Conservation (phyloP, 257 asterid species). For the Solanum bukasovii region DNA sequence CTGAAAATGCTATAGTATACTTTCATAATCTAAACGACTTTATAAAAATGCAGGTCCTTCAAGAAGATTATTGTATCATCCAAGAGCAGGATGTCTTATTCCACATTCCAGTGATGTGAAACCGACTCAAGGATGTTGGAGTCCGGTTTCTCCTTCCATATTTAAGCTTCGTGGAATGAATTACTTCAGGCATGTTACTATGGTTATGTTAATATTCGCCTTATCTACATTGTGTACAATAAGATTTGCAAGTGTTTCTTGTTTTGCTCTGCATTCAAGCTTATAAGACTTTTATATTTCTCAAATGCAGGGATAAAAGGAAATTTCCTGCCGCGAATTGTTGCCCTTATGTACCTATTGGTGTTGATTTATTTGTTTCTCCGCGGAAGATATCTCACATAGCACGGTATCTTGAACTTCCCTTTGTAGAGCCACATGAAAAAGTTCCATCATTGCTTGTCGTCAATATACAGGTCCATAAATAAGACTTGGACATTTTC, state of each 20-base stretch:
- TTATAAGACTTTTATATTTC: not conserved
- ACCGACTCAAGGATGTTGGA: conserved; percentile 47
- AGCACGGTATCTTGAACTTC: conserved; percentile 71
- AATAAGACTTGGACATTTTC: not conserved
- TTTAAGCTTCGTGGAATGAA: conserved; percentile 71
- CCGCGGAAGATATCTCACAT: conserved; percentile 64
- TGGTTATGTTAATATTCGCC: not conserved
- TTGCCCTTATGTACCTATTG: conserved; percentile 64
- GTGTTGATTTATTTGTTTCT: conserved; percentile 65
- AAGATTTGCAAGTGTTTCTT: not conserved
- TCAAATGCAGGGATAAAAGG: conserved; percentile 61
- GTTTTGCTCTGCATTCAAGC: not conserved
- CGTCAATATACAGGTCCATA: conserved; percentile 65
- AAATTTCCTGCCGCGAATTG: conserved; percentile 56
- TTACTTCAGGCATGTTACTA: conserved; percentile 52
- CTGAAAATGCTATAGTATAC: not conserved
- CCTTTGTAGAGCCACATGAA: conserved; percentile 23
- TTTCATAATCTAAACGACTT: not conserved
- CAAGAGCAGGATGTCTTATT: conserved; percentile 41
- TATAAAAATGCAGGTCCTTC: conserved; percentile 24
- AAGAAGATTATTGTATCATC: conserved; percentile 33
- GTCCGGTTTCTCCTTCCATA: conserved; percentile 47
- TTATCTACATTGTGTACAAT: not conserved
- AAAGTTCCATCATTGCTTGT: conserved; percentile 63
- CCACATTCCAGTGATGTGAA: conserved; percentile 40